phyloP scores from a whole-genome alignment of 2,329 filamentous ascomycete species.

The Hymenoscyphus fraxineus region DNA sequence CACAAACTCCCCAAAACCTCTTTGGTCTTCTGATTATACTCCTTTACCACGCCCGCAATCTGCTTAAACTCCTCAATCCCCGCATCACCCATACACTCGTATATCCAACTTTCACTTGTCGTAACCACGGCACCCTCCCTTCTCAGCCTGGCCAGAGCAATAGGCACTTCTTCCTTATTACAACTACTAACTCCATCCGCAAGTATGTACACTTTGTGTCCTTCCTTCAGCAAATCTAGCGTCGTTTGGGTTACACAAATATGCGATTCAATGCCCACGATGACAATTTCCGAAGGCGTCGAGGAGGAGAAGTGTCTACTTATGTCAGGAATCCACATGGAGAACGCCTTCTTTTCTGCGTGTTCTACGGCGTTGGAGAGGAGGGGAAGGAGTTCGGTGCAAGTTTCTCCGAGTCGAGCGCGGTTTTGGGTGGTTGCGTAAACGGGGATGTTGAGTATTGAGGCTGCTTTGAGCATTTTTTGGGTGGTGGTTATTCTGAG shows the following conservation, averaged over 20 bases:
- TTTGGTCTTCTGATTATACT: conserved; percentile 67
- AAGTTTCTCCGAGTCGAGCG: conserved; percentile 73
- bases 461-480: conserved; percentile 64
- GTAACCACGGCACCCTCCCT: conserved; percentile 75
- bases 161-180: conserved; percentile 73
- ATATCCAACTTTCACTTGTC: conserved; percentile 84
- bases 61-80: conserved; percentile 66
- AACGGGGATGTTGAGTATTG: conserved; percentile 69
- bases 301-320: conserved; percentile 38
- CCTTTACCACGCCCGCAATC: conserved; percentile 75
- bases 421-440: conserved; percentile 84
- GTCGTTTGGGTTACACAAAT: conserved; percentile 94
- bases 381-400: conserved; percentile 61
- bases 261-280: conserved; percentile 90
- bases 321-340: conserved; percentile 75
- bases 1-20: conserved; percentile 61
- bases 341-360: conserved; percentile 85
- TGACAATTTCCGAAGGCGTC: conserved; percentile 56
- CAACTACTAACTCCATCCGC: conserved; percentile 88
- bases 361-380: conserved; percentile 48
- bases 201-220: conserved; percentile 80
- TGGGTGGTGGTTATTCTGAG: conserved; percentile 59
- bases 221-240: conserved; percentile 70
- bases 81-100: conserved; percentile 85
- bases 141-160: conserved; percentile 74